Evolutionary conservation across 169 alveolate species (phyloP), one percentile per base, ranked within the genome.

Genomic region (Cryptosporidium sp.): DNA sequence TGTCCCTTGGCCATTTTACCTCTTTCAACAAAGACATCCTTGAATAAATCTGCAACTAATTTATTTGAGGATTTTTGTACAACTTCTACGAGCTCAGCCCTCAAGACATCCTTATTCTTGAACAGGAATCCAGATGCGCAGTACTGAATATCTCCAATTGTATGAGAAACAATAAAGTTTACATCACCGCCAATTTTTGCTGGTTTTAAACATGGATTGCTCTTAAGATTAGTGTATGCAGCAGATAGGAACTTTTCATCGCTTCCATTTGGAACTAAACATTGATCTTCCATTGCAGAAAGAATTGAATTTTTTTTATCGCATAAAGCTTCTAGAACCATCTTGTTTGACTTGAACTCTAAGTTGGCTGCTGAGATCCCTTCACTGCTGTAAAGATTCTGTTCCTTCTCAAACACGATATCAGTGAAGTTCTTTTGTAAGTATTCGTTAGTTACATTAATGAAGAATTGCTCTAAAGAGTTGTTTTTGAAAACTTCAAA

Each of bases 401-500:
- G 84, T 70, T 62, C 92, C 95, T 71, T 97, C 99, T 97, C 98
- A 91, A 98, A 98, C 12, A 97, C 98, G 52, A 98, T 96, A 72
- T 97, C 97, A 10, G 98, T 97, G 92, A 96, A 97, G 70, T 97
- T 94, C 84, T 97, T 95, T 91, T 97, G 99, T 7, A 97, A 93
- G 94, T 96, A 97, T 92, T 98, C 99, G 92, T 98, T 97, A 23
- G 99, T 96, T 80, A 96, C 97, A 92, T 98, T 98, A 85, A 98
- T 97, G 86, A 97, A 97, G 85, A 98, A 91, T 91, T 98, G 98
- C 86, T 98, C 99, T 58, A 98, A 95, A 62, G 98, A 94, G 93
- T 98, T 98, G 71, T 95, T 96, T 84, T 95, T 95, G 87, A 98
- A 97, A 60, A 94, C 96, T 92, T 98, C 99, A 93, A 97, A 98